Percentiles rank a stretch among this genome's conserved stretches.
These are phyloP conservation scores for Alternaria ethzedia DNA, from an alignment of 2,329 filamentous ascomycete genomes.

Conservation along the genomic window DNA sequence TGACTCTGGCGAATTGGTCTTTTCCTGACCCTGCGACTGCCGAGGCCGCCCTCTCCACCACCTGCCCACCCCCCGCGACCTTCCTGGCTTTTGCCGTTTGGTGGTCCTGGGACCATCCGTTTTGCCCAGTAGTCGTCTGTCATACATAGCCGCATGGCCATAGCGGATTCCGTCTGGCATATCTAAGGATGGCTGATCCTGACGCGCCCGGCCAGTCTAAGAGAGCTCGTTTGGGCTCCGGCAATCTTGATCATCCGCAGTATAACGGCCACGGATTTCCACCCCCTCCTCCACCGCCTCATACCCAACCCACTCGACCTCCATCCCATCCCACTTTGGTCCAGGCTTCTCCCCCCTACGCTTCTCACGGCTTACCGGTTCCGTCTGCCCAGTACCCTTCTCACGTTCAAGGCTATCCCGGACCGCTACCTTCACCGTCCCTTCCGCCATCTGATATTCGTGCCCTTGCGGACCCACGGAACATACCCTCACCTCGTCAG, in stretches of 20 bases:
- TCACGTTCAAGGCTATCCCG: constrained; percentile 27
- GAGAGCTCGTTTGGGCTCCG: constrained; percentile 48
- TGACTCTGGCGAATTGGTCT: constrained; percentile 40
- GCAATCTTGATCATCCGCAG: constrained; percentile 30
- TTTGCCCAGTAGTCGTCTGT: constrained; percentile 26
- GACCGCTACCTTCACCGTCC: constrained; percentile 39
- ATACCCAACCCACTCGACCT: constrained; percentile 38
- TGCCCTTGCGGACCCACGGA: constrained; percentile 41
- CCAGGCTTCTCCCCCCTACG: constrained; percentile 40
- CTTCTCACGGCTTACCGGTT: constrained; percentile 32
- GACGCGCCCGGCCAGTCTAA: constrained; percentile 46
- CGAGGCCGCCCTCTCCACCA: constrained; percentile 36
- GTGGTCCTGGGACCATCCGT: constrained; percentile 28
- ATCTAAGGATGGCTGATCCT: constrained; percentile 50
- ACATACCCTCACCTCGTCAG: constrained; percentile 42
- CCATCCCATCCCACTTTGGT: constrained; percentile 38
- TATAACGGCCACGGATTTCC: constrained; percentile 44
- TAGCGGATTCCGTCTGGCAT: constrained; percentile 43
- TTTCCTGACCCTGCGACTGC: constrained; percentile 38
- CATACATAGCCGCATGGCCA: constrained; percentile 49
- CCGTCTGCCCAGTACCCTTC: constrained; percentile 30
- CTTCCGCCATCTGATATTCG: constrained; percentile 43
- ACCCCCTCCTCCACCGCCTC: constrained; percentile 41
- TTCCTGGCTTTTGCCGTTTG: constrained; percentile 37
- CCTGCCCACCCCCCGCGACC: constrained; percentile 31